Evolutionary conservation across 1,284 basidiomycete genomes (phyloP), one percentile per base, ranked within the genome.

Genomic region (Trichosporon sp.): DNA sequence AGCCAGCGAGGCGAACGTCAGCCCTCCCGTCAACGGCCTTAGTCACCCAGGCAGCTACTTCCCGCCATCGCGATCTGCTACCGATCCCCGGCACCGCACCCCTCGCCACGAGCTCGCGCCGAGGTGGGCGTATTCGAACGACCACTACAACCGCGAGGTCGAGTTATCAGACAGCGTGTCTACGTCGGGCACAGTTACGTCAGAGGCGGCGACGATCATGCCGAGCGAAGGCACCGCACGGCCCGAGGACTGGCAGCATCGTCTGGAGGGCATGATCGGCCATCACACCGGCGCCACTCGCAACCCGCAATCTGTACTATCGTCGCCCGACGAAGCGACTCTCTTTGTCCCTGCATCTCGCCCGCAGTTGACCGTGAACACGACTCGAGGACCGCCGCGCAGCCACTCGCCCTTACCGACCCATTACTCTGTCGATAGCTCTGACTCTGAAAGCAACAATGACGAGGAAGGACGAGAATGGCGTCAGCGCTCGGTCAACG

Each of bases 401-500:
- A 25, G 19, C 44, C 19, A 25, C 44, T 46, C 44, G 10, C 44
- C 44, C 21, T 10, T 25, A 23, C 44, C 44, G 2, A 23, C 21
- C 11, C 21, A 46, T 8, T 23, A 23, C 36, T 37, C 36, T 37
- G 36, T 19, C 9, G 36, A 37, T 19, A 58, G n/a, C 36, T 36
- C 56, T 31, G 56, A 58, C 29, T 58, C 57, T 14, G 57, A 58
- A 33, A 40, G 34, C 25, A 32, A 10, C 25, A 37, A 59, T 27
- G 32, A 19, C 11, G 21, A 34, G n/a, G 25, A 29, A 36, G 58
- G 34, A 27, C 34, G 36, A 13, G 16, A 37, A 9, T 29, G 33
- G 8, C 68, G 73, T 56, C 74, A 78, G 59, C 93, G 91, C 91
- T 89, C 89, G 56, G 87, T 90, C 69, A 46, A 25, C 9, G 19